These are phyloP conservation scores for Leccinum variicolor DNA, from an alignment of 768 basidiomycete species.

Conservation along the genomic window DNA sequence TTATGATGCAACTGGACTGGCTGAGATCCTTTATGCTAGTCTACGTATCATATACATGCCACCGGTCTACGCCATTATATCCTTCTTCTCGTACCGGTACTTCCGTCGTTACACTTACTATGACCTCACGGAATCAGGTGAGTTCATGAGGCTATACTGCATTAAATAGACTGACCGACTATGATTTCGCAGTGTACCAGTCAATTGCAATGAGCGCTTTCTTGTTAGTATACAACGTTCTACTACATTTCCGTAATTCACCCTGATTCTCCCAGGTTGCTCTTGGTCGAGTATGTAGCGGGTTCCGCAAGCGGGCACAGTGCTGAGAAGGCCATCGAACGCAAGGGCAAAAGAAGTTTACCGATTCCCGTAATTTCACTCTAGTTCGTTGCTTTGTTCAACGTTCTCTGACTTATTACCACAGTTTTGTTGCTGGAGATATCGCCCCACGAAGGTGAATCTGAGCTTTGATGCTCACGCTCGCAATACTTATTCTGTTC, in stretches of 20 bases:
- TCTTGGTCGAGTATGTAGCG: constrained; percentile 84
- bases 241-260: background rate
- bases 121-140: constrained; percentile 47
- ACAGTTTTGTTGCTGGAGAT: constrained; percentile 80
- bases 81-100: constrained; percentile 83
- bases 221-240: constrained; percentile 48
- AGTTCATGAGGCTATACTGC: constrained; percentile 14
- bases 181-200: constrained; percentile 56
- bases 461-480: background rate
- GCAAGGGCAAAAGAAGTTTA: constrained; percentile 75
- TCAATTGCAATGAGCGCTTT: constrained; percentile 85
- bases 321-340: constrained; percentile 62
- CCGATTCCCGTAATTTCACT: constrained; percentile 57
- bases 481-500: constrained; percentile 3
- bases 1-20: background rate
- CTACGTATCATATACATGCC: constrained; percentile 86
- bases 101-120: constrained; percentile 76
- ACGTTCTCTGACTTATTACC: background rate
- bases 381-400: background rate
- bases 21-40: constrained; percentile 32
- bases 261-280: constrained; percentile 42
- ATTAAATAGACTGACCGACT: constrained; percentile 25
- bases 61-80: constrained; percentile 73
- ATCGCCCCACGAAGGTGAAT: constrained; percentile 71
- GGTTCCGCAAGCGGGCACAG: constrained; percentile 60